Percentiles rank a stretch among this genome's conserved stretches.
Evolutionary conservation across 768 basidiomycete genomes (phyloP).

Genomic region (Macrolepiota albuminosa): DNA sequence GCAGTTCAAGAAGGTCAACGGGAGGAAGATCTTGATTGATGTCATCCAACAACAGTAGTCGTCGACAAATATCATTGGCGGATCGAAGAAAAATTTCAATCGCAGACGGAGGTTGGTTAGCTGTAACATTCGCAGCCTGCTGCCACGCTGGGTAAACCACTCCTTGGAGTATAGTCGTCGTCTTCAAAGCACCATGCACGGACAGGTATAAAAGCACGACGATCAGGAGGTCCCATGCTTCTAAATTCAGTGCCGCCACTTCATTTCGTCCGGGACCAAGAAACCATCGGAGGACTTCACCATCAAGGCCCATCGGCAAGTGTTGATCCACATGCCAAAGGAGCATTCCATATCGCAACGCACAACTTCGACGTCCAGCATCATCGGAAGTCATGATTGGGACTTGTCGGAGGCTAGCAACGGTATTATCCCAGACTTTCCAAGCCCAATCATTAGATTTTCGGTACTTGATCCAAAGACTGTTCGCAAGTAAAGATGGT

Average conservation of each 20-base stretch:
- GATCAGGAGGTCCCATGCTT: slow-evolving; percentile 65
- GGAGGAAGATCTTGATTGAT: slow-evolving; percentile 35
- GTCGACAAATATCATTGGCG: slow-evolving; percentile 58
- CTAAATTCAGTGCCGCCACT: slow-evolving; percentile 50
- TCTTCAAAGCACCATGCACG: slow-evolving; percentile 62
- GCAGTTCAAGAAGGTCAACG: slow-evolving; percentile 56
- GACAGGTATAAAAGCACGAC: slow-evolving; percentile 60
- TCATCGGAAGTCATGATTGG: slow-evolving; percentile 49
- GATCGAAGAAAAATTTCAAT: slow-evolving; percentile 52
- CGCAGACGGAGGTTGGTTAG: slow-evolving; percentile 32
- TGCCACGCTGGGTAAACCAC: slow-evolving; percentile 80
- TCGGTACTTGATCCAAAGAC: slow-evolving; percentile 80
- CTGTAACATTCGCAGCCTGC: slow-evolving; percentile 38
- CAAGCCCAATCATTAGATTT: slow-evolving; percentile 70
- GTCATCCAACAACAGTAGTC: slow-evolving; percentile 53
- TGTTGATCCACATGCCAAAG: slow-evolving; percentile 73
- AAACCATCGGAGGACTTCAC: slow-evolving; percentile 70
- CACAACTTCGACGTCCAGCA: slow-evolving; percentile 43
- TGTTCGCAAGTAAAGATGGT: slow-evolving; percentile 66
- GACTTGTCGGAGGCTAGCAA: slow-evolving; percentile 69
- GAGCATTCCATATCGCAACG: slow-evolving; percentile 65
- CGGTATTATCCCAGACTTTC: slow-evolving; percentile 81
- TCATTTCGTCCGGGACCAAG: slow-evolving; percentile 62
- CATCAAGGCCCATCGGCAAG: slow-evolving; percentile 67
- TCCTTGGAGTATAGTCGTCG: slow-evolving; percentile 68